Base-by-base conservation (phyloP, 2,329 filamentous ascomycete species). In the Magnaporthiopsis incrustans region DNA sequence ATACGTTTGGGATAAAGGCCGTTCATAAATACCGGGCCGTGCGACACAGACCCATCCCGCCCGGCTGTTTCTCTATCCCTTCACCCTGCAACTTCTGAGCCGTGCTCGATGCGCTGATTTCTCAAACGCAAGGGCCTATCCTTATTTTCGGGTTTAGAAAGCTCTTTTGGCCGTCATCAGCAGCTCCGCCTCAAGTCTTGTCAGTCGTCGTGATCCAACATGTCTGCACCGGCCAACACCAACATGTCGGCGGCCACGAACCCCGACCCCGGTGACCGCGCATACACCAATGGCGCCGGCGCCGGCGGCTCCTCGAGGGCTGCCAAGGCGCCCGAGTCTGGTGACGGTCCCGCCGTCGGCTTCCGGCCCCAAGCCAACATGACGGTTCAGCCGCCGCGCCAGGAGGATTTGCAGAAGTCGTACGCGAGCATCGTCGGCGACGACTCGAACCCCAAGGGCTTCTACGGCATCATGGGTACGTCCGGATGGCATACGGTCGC, bases 401-500 rank as follows among this genome's bases (percentile, higher is more conserved):
- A 88, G 71, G 90, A 92, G 69, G 94, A 97, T 72, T 82, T 98
- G 18, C 92, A 96, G 79, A 88, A 86, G 65, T 90, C 85, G 73
- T 95, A 95, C 75, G 92, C 91, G 5, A 80, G 77, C 63, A 76
- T 85, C 63, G 79, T 86, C 65, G 84, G 82, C 68, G 83, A 86
- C 63, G 88, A 95, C 68, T 85, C 85, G 38, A 85, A 85, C 67
- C 83, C 85, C 62, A 87, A 93, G 74, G 90, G 91, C 73, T 97
- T 92, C 92, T 99, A 98, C 72, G 92, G 92, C 27, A 79, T 79
- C 66, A 91, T 97, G 88, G 92, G 88, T 91, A 80, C 70, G 87
- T 82, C 22, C 12, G 14, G 22, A 61, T 15, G 10, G 15, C 32
- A 8, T 18, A 10, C 44, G 22, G 44, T 10, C 44, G 8, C 18